Evolutionary conservation across 768 basidiomycete species (phyloP), one percentile per base, ranked within the genome.

Genomic region (Boletellus ananiceps): DNA sequence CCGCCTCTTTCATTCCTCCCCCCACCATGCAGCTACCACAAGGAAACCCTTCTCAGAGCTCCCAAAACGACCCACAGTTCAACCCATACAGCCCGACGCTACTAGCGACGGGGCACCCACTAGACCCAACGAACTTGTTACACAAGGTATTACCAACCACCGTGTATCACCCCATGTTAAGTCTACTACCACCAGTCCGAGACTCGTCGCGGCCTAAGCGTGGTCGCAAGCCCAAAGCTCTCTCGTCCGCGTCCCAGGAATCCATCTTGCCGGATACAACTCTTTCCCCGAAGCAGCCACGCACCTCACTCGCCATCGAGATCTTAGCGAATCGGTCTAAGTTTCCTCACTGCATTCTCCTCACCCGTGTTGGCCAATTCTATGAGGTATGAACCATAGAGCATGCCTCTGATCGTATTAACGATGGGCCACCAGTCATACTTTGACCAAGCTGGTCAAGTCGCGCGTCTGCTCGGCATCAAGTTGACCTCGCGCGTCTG

Each of bases 351-450:
- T 94, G 93, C 62, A 76, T 96, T 25, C 74, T 97, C 21, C 76
- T 98, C 15, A 97, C 93, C 8, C 81, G 91, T 46, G 93, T 97
- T 11, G 94, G 94, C 13, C 86, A 92, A 59, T 97, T 97, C 66
- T 97, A 95, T 62, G 94, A 97, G 79, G 94, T 91, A 64, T 35
- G 71, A 18, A 7, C 2, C 40, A 47, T 38, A 5, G 6, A 18
- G 29, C 43, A 36, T 39, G 40, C 47, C 44, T 45, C 38, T 18
- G 11, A 4, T 43, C 47, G 7, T 50, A 34, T 31, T 44, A 31
- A 56, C 60, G 44, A 51, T 44, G 40, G 25, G 16, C 25, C 0
- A 12, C 46, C 34, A 97, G 93, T 94, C 94, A 0, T 96, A 96
- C 66, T 97, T 95, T 58, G 86, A 89, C 35, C 94, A 94, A 75